These are phyloP conservation scores for Penicillium malachiteum DNA, from an alignment of 495 filamentous ascomycete genomes.

Conservation along the genomic window DNA sequence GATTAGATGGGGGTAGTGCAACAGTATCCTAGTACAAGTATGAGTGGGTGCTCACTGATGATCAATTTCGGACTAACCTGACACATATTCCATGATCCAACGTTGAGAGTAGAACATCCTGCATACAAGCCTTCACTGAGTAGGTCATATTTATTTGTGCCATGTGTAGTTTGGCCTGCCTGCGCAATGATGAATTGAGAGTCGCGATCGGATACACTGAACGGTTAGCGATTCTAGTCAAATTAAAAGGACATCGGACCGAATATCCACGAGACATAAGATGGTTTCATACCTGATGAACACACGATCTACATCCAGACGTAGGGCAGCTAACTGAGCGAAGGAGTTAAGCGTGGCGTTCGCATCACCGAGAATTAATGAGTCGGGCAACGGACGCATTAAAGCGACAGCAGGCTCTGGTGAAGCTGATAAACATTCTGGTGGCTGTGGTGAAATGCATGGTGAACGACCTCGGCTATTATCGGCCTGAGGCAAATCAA, in stretches of 20 bases:
- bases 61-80: slow-evolving; percentile 15
- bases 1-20: slow-evolving; percentile 35
- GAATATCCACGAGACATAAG: too few species aligned
- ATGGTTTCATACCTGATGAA: slow-evolving; percentile 32
- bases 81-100: slow-evolving; percentile 47
- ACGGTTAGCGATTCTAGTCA: background rate
- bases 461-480: background rate
- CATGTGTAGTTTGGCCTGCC: slow-evolving; percentile 42
- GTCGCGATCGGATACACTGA: slow-evolving; percentile 56
- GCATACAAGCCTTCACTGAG: slow-evolving; percentile 43
- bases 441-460: background rate
- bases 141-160: slow-evolving; percentile 33
- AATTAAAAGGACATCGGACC: background rate
- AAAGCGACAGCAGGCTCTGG: background rate
- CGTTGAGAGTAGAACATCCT: slow-evolving; percentile 39
- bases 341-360: slow-evolving; percentile 60
- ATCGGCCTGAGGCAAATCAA: background rate
- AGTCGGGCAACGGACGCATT: slow-evolving; percentile 18
- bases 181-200: slow-evolving; percentile 60
- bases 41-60: background rate
- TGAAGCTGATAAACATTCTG: background rate
- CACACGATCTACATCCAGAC: slow-evolving; percentile 47
- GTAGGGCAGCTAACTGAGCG: slow-evolving; percentile 49
- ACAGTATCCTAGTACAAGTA: slow-evolving; percentile 22
- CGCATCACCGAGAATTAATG: slow-evolving; percentile 24